Evolutionary conservation across 2,329 filamentous ascomycete species (phyloP).

Genomic region (Trichophyton simii): DNA sequence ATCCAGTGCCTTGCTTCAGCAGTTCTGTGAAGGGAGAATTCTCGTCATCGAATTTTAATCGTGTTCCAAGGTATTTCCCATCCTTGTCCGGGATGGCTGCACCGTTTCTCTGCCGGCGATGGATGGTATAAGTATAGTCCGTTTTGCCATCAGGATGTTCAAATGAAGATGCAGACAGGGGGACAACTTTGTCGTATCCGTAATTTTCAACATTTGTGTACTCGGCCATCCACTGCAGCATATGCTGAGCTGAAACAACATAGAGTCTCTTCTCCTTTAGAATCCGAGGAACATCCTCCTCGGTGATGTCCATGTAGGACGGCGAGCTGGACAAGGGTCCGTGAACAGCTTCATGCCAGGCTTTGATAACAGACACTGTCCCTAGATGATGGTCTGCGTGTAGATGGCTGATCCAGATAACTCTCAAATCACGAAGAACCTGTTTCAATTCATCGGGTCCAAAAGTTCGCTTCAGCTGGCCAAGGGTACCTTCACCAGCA

Average conservation of each 20-base stretch:
- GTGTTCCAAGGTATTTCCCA: slow-evolving; percentile 14
- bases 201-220: slow-evolving; percentile 67
- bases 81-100: neutral
- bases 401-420: slow-evolving; percentile 87
- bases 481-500: slow-evolving; percentile 82
- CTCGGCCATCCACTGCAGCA: slow-evolving; percentile 67
- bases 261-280: slow-evolving; percentile 39
- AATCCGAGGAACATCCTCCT: slow-evolving; percentile 26
- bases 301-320: slow-evolving; percentile 29
- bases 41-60: slow-evolving; percentile 19
- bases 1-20: slow-evolving; percentile 43
- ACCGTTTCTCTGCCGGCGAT: slow-evolving; percentile 8
- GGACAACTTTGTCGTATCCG: slow-evolving; percentile 49
- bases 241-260: slow-evolving; percentile 56
- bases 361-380: slow-evolving; percentile 63
- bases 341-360: slow-evolving; percentile 57
- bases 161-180: slow-evolving; percentile 31
- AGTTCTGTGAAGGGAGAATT: slow-evolving; percentile 22
- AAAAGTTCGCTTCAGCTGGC: slow-evolving; percentile 68
- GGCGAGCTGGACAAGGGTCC: slow-evolving; percentile 22
- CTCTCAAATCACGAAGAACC: slow-evolving; percentile 65
- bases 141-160: slow-evolving; percentile 18
- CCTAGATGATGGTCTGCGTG: slow-evolving; percentile 96
- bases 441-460: slow-evolving; percentile 50
- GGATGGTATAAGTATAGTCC: slow-evolving; percentile 5